Evolutionary conservation across 495 filamentous ascomycete genomes (phyloP), one percentile per base, ranked within the genome.

Genomic region (Penicillium canescens): DNA sequence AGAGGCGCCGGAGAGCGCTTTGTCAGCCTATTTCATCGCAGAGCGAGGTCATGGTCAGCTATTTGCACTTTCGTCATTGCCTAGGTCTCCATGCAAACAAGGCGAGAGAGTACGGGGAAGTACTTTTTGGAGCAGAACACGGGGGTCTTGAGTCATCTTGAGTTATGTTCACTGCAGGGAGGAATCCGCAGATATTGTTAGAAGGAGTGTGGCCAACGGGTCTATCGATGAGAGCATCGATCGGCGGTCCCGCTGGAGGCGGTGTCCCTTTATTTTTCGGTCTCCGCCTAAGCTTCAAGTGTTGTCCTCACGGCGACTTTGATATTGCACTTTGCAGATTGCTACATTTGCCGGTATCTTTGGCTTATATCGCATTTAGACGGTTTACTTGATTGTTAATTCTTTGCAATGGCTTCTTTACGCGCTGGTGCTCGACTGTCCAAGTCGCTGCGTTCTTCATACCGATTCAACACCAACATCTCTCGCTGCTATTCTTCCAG

Each of bases 1-100:
- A n/a, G 78, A 75, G 11, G 89, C 90, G 56, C 84, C 72, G 56
- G 80, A 66, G 4, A 86, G 78, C 14, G 86, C 80, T 80, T 90
- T 92, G 63, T 93, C 88, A 66, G 91, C 91, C 90, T 95, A 62
- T 13, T 42, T 52, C 38, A 37, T 42, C 43, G 37, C 50, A 28
- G 56, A 54, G 45, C n/a, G 37, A 59, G 37, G 26, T 55, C 24
- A 31, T 45, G 36, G 61, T 75, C 43, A 74, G 70, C 54, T 65
- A 69, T 66, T 37, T 16, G 39, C 35, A 24, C 36, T 65, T 56
- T 65, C 67, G 61, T 60, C 56, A 59, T 63, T 60, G 61, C 60
- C 54, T 46, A 39, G 50, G 28, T 31, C 60, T 54, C 28, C 20
- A 62, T 52, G 52, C 51, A 49, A 54, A 42, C 21, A 48, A 46